phyloP scores from a whole-genome alignment of 768 basidiomycete species.

The Trametes cubensis region DNA sequence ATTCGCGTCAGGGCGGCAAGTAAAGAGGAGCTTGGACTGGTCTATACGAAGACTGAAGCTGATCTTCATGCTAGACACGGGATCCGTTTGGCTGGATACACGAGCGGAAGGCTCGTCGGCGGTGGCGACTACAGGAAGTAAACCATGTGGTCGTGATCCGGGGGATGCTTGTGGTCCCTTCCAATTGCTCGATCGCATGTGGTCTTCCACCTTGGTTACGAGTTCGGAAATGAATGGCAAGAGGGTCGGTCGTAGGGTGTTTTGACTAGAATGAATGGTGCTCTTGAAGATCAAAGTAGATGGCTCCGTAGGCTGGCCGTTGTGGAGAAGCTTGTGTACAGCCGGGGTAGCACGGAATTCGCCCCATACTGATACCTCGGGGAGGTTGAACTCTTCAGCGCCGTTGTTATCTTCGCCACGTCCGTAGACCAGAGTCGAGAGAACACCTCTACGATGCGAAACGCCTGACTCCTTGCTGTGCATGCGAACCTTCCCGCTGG shows the following conservation, averaged over 20 bases:
- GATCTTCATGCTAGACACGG: slow-evolving; percentile 61
- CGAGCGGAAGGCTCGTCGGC: slow-evolving; percentile 16
- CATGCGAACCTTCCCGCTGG: slow-evolving; percentile 82
- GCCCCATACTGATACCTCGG: slow-evolving; percentile 78
- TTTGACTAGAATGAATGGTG: slow-evolving; percentile 88
- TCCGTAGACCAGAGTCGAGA: slow-evolving; percentile 44
- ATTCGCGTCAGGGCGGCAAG: slow-evolving; percentile 89
- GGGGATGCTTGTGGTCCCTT: slow-evolving; percentile 24
- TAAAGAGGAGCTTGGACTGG: slow-evolving; percentile 81
- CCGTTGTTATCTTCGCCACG: slow-evolving; percentile 47
- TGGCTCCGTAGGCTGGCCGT: slow-evolving; percentile 41
- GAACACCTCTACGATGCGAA: slow-evolving; percentile 42
- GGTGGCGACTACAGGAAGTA: slow-evolving; percentile 19
- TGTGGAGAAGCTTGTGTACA: slow-evolving; percentile 38
- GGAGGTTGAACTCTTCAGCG: slow-evolving; percentile 71
- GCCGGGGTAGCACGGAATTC: slow-evolving; percentile 72
- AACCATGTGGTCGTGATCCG: slow-evolving; percentile 6
- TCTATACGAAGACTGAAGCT: slow-evolving; percentile 91
- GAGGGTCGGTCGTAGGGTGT: slow-evolving; percentile 78
- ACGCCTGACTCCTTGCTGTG: slow-evolving; percentile 52
- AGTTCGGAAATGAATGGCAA: slow-evolving; percentile 85
- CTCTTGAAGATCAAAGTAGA: slow-evolving; percentile 79
- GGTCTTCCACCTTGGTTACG: slow-evolving; percentile 66
- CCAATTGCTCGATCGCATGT: slow-evolving; percentile 59
- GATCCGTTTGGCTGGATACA: slow-evolving; percentile 19